Conservation (phyloP, 164 flowering plant genomes). For the Vitis riparia region DNA sequence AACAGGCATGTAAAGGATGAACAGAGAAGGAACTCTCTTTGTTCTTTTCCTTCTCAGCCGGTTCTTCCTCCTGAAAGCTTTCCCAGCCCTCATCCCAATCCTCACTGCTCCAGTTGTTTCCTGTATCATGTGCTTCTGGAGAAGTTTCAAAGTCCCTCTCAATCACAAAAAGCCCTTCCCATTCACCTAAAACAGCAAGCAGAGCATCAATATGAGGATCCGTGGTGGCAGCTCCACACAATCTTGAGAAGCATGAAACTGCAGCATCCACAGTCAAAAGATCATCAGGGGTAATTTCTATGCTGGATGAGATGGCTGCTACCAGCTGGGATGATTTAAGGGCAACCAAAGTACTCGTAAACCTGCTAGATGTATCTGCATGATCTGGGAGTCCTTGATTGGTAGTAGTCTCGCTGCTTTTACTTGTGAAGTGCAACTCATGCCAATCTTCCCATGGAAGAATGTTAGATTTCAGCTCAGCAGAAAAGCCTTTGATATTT, state of each 20-base stretch:
- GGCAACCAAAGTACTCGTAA: slow-evolving; percentile 75
- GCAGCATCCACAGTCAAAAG: slow-evolving; percentile 60
- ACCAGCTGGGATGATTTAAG: slow-evolving; percentile 79
- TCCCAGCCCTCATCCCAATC: slow-evolving; percentile 99
- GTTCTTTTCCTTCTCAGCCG: slow-evolving; percentile 35
- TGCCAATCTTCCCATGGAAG: slow-evolving; percentile 93
- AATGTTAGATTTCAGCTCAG: slow-evolving; percentile 43
- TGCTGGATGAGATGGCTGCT: slow-evolving; percentile 53
- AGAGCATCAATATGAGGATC: slow-evolving; percentile 52
- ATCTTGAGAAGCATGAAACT: slow-evolving; percentile 60
- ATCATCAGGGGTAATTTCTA: slow-evolving; percentile 71
- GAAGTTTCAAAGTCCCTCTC: slow-evolving; percentile 29
- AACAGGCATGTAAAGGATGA: slow-evolving; percentile 84
- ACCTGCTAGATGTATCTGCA: slow-evolving; percentile 47
- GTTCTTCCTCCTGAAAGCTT: slow-evolving; percentile 72
- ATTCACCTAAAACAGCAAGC: slow-evolving; percentile 63
- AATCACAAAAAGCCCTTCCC: slow-evolving; percentile 70
- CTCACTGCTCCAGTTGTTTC: slow-evolving; percentile 64
- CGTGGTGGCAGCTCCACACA: slow-evolving; percentile 41
- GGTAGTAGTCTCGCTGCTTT: slow-evolving; percentile 27
- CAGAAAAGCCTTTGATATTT: slow-evolving; percentile 39
- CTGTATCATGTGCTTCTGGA: slow-evolving; percentile 39
- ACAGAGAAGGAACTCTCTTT: slow-evolving; percentile 23
- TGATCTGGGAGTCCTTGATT: slow-evolving; percentile 29
- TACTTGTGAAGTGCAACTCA: slow-evolving; percentile 26